These are phyloP conservation scores for Chamaecyparis obtusa DNA, from an alignment of 75 land plant species.

Conservation along the genomic window DNA sequence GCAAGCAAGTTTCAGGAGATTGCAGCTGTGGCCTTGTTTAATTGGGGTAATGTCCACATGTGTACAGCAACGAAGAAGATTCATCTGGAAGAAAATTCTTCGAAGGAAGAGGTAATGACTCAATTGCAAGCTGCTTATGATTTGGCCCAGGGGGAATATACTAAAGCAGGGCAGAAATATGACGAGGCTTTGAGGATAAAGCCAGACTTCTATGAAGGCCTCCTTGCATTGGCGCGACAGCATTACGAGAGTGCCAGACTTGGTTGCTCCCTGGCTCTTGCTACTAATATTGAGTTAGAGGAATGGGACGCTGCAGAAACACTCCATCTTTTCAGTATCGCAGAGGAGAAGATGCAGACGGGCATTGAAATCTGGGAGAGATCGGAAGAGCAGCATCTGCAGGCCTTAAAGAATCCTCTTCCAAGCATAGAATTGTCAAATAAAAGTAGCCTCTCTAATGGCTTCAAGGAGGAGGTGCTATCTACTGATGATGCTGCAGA, in stretches of 20 bases:
- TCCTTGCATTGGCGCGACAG: conserved; percentile 70
- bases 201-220: conserved; percentile 77
- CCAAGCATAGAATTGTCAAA: conserved; percentile 22
- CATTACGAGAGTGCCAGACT: conserved; percentile 79
- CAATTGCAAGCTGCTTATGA: conserved; percentile 56
- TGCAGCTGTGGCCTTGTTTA: conserved; percentile 75
- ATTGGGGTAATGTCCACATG: conserved; percentile 88
- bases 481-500: conserved; percentile 56
- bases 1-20: conserved; percentile 70
- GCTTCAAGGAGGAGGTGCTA: conserved; percentile 1
- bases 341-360: conserved; percentile 70
- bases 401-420: conserved; percentile 32
- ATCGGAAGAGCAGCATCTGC: conserved; percentile 46
- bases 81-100: conserved; percentile 33
- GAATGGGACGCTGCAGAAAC: conserved; percentile 42
- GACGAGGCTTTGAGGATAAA: conserved; percentile 63
- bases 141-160: conserved; percentile 64
- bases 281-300: conserved; percentile 46
- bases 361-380: conserved; percentile 69
- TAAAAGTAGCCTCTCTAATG: conserved; percentile 1
- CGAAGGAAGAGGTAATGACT: conserved; percentile 29
- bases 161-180: conserved; percentile 50
- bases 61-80: conserved; percentile 63
- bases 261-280: conserved; percentile 61
- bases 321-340: conserved; percentile 48